Evolutionary conservation across 2,329 filamentous ascomycete genomes (phyloP), one percentile per base, ranked within the genome.

Genomic region (Drechslerella dactyloides): DNA sequence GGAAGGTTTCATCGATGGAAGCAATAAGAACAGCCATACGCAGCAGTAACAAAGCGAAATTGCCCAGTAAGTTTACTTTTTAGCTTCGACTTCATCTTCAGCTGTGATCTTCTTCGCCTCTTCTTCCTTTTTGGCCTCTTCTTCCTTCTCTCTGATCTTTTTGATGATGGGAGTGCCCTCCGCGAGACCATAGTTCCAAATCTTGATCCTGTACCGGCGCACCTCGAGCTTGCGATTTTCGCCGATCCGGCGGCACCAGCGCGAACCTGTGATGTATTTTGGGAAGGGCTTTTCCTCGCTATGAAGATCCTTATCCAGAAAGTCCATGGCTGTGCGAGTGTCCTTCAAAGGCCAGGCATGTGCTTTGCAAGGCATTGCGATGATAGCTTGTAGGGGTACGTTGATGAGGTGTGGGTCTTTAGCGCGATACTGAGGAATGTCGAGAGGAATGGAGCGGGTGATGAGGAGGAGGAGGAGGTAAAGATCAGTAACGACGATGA

Each of bases 291-390:
- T 23, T 50, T 35, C 8, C 0, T 48, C 23, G 6, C 58, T 50
- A 11, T 63, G 58, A 0, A 70, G 48, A 53, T 50, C 62, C 2
- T 37, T 17, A 19, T 72, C 68, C 2, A 53, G 23, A 13, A 30
- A 53, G 50, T 53, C 50, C 50, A 53, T 53, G 23, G 10, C 10
- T 3, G 23, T 53, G 10, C 30, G 23, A 2, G 55, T 64, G 23
- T 63, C 68, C 21, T 51, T 37, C 7, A 65, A 11, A 1, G 68
- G 68, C 68, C 68, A 72, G 55, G 68, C 68, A 42, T 72, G 68
- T 5, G 68, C 68, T 46, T 40, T 72, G 33, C 68, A 72, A 1
- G 68, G 68, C 68, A 72, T 72, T 27, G 24, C 46, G 17, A 3
- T 13, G 21, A 19, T 37, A 27, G 21, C 46, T 40, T 24, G 13